Evolutionary conservation across 345 rosid genomes (phyloP).

Genomic region (Crucihimalaya himalaica): DNA sequence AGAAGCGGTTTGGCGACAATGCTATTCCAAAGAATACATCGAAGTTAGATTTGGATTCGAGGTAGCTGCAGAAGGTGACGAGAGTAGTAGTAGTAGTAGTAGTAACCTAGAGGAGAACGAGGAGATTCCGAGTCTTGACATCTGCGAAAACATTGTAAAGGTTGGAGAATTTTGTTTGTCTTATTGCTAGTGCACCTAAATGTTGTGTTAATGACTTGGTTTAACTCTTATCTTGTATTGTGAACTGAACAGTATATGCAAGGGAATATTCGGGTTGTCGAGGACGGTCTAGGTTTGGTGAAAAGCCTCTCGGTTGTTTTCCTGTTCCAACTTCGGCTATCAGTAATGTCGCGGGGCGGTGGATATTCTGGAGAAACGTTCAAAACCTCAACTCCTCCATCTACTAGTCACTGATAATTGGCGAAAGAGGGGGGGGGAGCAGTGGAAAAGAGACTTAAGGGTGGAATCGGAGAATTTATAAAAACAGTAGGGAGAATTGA

Average conservation of each 20-base stretch:
- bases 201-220: conserved; percentile 6
- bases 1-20: conserved; percentile 70
- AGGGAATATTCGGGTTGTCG: conserved; percentile 66
- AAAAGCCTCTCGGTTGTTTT: conserved; percentile 72
- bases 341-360: conserved; percentile 40
- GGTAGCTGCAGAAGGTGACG: conserved; percentile 42
- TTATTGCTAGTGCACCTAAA: background rate
- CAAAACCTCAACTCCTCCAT: conserved; percentile 20
- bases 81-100: conserved; percentile 42
- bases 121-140: conserved; percentile 60
- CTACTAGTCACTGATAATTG: conserved; percentile 20
- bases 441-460: conserved; percentile 12
- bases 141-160: conserved; percentile 71
- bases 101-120: conserved; percentile 49
- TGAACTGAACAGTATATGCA: conserved; percentile 79
- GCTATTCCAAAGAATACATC: conserved; percentile 55
- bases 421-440: background rate
- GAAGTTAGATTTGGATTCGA: conserved; percentile 63
- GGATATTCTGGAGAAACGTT: conserved; percentile 38
- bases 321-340: conserved; percentile 60
- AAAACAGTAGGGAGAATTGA: background rate
- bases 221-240: background rate
- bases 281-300: conserved; percentile 53
- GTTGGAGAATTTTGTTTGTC: conserved; percentile 38
- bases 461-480: conserved; percentile 1